These are phyloP conservation scores for Globisporangium rhizosaccharum DNA, from an alignment of 352 stramenopile genomes.

Conservation along the genomic window DNA sequence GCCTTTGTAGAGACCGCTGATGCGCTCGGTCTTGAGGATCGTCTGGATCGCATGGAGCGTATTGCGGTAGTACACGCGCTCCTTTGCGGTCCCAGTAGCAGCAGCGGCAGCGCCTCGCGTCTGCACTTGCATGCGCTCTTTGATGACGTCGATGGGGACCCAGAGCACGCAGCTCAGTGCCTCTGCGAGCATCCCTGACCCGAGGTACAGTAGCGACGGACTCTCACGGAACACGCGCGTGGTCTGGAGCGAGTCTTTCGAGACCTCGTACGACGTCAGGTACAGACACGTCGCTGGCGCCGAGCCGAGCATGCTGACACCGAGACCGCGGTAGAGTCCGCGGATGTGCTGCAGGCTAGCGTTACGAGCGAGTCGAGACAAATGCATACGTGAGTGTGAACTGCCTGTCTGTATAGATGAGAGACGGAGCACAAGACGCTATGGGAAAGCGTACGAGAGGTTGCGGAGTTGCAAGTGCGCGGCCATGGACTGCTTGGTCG, in stretches of 20 bases:
- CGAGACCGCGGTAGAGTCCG: conserved; percentile 94
- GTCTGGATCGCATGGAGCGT: conserved; percentile 87
- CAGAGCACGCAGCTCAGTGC: conserved; percentile 93
- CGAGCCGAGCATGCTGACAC: conserved; percentile 91
- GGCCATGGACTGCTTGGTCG: conserved; percentile 28
- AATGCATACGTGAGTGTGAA: not conserved
- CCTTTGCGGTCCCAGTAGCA: not conserved
- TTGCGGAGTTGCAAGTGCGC: conserved; percentile 39
- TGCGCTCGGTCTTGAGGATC: conserved; percentile 88
- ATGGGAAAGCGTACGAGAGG: conserved; percentile 25
- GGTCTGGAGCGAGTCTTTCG: conserved; percentile 46
- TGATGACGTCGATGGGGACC: conserved; percentile 99
- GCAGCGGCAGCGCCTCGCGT: conserved; percentile 9
- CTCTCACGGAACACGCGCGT: conserved; percentile 34
- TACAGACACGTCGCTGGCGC: conserved; percentile 96
- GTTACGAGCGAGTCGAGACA: not conserved
- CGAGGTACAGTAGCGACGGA: conserved; percentile 67
- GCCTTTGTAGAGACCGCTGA: conserved; percentile 92
- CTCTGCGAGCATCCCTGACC: conserved; percentile 66
- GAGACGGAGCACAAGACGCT: too few relatives aligned
- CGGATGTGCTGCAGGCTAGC: conserved; percentile 42
- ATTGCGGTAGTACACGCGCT: conserved; percentile 85
- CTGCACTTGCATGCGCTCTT: conserved; percentile 98
- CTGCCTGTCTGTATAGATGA: not conserved
- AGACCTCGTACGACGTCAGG: conserved; percentile 94